Conservation (phyloP, 495 filamentous ascomycete species). For the Lasiosphaeriaceae sp. region DNA sequence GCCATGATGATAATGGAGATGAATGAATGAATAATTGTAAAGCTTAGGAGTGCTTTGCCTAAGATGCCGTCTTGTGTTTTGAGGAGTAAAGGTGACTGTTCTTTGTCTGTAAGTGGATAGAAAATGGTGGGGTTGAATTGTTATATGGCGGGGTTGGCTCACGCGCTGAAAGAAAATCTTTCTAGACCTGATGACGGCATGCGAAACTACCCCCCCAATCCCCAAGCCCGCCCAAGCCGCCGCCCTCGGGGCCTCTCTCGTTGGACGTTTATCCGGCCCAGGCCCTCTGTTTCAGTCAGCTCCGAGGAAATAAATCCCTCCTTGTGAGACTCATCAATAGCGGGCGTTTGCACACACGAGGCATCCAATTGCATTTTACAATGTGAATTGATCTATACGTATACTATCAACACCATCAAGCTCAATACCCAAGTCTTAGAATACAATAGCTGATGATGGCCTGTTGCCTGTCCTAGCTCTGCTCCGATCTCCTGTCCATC, state of each 20-base stretch:
- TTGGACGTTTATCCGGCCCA: neutral
- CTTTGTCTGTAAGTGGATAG: constrained; percentile 9
- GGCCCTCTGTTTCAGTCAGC: neutral
- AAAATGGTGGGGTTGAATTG: constrained; percentile 19
- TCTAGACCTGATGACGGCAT: constrained; percentile 23
- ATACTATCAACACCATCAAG: too few relatives aligned
- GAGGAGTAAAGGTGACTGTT: neutral
- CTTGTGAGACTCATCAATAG: too few relatives aligned
- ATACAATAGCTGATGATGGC: too few relatives aligned
- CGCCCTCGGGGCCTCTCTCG: neutral
- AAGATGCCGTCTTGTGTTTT: neutral
- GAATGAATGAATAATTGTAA: neutral
- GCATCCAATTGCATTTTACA: too few relatives aligned
- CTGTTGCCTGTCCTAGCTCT: too few relatives aligned
- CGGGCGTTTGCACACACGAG: too few relatives aligned
- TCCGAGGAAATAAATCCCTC: neutral
- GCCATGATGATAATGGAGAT: constrained; percentile 31
- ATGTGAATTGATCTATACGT: neutral
- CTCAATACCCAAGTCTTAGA: too few relatives aligned
- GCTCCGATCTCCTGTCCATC: neutral
- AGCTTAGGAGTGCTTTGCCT: constrained; percentile 3
- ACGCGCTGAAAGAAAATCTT: constrained; percentile 20
- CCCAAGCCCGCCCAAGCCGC: neutral
- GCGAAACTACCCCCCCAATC: neutral
- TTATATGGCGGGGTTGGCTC: constrained; percentile 24